Base-by-base conservation (phyloP, 2,329 filamentous ascomycete species). In the Cadophora sp. region DNA sequence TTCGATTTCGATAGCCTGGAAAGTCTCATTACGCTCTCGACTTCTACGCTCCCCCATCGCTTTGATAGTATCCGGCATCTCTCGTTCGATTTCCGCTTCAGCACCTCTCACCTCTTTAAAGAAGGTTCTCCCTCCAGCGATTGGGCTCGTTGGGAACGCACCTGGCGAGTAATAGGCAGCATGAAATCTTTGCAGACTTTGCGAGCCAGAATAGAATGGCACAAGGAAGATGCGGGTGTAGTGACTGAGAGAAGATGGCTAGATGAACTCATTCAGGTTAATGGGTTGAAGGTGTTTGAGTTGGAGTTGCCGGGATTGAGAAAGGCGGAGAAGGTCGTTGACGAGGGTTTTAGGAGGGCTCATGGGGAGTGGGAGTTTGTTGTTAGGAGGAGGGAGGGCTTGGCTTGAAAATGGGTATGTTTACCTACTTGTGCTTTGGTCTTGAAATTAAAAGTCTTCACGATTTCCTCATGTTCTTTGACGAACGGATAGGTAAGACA, bases 1-100 rank as follows among this genome's bases (percentile, higher is more conserved):
- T 74, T 75, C 55, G 70, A 75, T n/a, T 74, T 75, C 33, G 69
- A 73, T 18, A 66, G 66, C 51, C 66, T 73, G 51, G 72, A 73
- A 63, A 55, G 51, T 1, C 55, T 73, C n/a, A 71, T 71, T 22
- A 66, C 55, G 27, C 71, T 75, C 39, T 70, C 71, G 4, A 68
- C 67, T 13, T 47, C 65, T 13, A 59, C 72, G 16, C 60, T 73
- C 3, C 71, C 73, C 5, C 68, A 69, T 16, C 72, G 73, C 27
- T 71, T 74, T 55, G 71, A 72, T 53, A 56, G 65, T 18, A 73
- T 75, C 27, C 61, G 65, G 18, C 64, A 59, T 4, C n/a, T 75
- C 1, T 64, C 68, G 27, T 59, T 74, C 9, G 65, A 68, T 30
- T 70, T 73, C 20, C 48, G 61, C 18, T 73, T 73, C 61, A 36